Evolutionary conservation across 208 protist species (phyloP), one percentile per base, ranked within the genome.

Genomic region (Crithidia thermophila): DNA sequence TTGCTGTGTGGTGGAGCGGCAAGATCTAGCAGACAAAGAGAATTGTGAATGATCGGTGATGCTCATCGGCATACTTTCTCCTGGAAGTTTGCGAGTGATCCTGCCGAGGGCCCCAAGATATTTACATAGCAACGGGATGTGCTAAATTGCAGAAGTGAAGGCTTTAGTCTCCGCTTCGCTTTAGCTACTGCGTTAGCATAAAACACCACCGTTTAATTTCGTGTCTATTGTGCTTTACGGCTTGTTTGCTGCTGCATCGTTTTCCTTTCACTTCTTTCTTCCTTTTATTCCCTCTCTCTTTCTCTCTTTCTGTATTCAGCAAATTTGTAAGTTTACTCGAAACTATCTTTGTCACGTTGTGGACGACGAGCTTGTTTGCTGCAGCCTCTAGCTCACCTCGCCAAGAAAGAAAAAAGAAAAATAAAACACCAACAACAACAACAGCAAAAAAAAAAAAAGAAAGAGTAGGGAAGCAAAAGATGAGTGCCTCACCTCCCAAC

Each of bases 401-500:
- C 36, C 7, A 7, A 40, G 13, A 11, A 46, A 18, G 20, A 46
- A n/a, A 18, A n/a, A 46, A 46, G 16, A 7, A n/a, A 46, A 46
- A 46, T 18, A 18, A 46, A 20, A 46, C 40, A 18, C 40, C 30
- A 50, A 6, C 7, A 50, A 6, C 23, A 23, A 14, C 27, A 53
- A 4, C 31, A n/a, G 51, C 10, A 31, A 20, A 10, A 28, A 0
- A 16, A 43, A 4, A 25, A 7, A 56, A 25, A 60, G 13, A 21
- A 16, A 72, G 45, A 30, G 7, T 46, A 47, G 23, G 8, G 33
- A 39, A 5, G 10, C 16, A 11, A 56, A n/a, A 3, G 10, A 75
- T 79, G 67, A 74, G 59, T 33, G n/a, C 61, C n/a, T 67, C 58
- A 20, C n/a, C 67, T 18, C 42, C 49, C 31, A 61, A 56, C 25